These are phyloP conservation scores for Diaporthe sp. DNA, from an alignment of 2,329 filamentous ascomycete species.

Conservation along the genomic window DNA sequence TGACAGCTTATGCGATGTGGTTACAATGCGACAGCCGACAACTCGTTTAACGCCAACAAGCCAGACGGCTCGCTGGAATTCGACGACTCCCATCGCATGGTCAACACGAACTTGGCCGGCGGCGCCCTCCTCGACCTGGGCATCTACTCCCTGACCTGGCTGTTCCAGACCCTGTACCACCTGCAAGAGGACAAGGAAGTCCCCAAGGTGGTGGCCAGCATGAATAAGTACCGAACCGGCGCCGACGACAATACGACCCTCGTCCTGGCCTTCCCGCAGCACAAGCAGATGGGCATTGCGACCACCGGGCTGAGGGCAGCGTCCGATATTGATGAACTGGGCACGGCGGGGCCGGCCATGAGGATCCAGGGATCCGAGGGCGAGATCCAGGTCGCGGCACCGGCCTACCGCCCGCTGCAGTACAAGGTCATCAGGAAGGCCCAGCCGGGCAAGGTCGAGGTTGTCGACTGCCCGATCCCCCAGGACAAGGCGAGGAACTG, in stretches of 20 bases:
- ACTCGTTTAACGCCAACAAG: conserved; percentile 72
- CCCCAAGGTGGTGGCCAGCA: conserved; percentile 77
- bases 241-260: conserved; percentile 85
- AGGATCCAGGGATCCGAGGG: conserved; percentile 85
- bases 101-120: conserved; percentile 86
- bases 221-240: conserved; percentile 80
- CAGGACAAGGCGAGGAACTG: conserved; percentile 61
- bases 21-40: conserved; percentile 60
- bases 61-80: conserved; percentile 70
- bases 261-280: conserved; percentile 79
- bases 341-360: conserved; percentile 75
- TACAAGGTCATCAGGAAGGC: conserved; percentile 74
- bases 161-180: conserved; percentile 91
- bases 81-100: conserved; percentile 78
- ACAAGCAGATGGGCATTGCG: conserved; percentile 79
- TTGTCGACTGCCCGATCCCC: conserved; percentile 68
- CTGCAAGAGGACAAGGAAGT: conserved; percentile 77
- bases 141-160: conserved; percentile 91
- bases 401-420: conserved; percentile 77
- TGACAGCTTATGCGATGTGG: conserved; percentile 8
- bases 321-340: conserved; percentile 72
- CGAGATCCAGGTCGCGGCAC: conserved; percentile 84
- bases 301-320: conserved; percentile 74
- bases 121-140: conserved; percentile 88
- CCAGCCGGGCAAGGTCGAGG: conserved; percentile 61